Conservation (phyloP, 306 rosid genomes). For the Medicago arabica region DNA sequence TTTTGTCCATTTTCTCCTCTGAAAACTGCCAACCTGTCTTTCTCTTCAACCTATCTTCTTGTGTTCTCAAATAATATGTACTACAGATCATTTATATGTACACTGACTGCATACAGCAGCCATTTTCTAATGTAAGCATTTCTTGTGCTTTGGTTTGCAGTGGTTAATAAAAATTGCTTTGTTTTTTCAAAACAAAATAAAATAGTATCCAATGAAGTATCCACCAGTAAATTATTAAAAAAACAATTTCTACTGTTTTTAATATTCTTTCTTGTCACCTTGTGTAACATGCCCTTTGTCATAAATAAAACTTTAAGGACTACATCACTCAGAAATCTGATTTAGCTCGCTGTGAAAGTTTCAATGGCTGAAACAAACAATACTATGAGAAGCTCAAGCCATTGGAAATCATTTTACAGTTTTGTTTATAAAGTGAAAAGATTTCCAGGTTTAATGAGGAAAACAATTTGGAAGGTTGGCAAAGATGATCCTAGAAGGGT, state of each 20-base stretch:
- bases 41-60: neutral
- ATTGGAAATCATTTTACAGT: conserved; percentile 38
- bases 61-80: neutral
- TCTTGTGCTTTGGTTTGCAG: neutral
- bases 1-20: too few species aligned
- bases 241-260: neutral
- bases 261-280: conserved; percentile 31
- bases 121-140: neutral
- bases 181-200: neutral
- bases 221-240: neutral
- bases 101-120: neutral
- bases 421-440: conserved; percentile 48
- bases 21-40: too few species aligned
- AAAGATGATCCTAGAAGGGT: conserved; percentile 68
- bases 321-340: neutral
- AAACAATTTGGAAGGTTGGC: conserved; percentile 41
- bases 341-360: conserved; percentile 42
- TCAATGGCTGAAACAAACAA: conserved; percentile 40
- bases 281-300: conserved; percentile 1
- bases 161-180: neutral
- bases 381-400: conserved; percentile 32
- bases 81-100: neutral
- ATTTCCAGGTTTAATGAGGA: conserved; percentile 50
- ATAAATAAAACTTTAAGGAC: neutral
- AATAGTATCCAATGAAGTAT: neutral